These are phyloP conservation scores for Hyaloscypha variabilis DNA, from an alignment of 495 filamentous ascomycete species.

Conservation along the genomic window DNA sequence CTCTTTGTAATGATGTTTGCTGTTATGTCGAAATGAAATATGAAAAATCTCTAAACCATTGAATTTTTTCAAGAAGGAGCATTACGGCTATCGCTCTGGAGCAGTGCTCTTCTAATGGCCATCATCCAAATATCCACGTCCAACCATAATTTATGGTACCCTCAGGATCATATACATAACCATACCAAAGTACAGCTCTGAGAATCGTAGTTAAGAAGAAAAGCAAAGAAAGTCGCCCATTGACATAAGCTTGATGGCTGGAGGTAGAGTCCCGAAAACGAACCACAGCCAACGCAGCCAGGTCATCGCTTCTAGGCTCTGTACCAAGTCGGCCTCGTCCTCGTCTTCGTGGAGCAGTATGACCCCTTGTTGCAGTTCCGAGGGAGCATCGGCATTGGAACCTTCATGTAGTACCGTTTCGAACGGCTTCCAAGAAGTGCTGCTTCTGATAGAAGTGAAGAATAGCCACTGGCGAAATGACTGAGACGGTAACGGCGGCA, in stretches of 20 bases:
- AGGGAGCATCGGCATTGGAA: neutral
- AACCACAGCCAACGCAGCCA: constrained; percentile 15
- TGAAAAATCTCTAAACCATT: too few species aligned
- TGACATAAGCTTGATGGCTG: constrained; percentile 16
- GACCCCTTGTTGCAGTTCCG: neutral
- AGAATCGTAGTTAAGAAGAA: constrained; percentile 1
- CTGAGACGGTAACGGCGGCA: neutral
- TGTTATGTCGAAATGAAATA: neutral
- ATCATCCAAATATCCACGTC: constrained; percentile 14
- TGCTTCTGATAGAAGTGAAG: neutral
- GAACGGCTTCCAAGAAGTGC: neutral
- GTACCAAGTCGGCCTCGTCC: neutral
- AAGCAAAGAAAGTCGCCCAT: constrained; percentile 1
- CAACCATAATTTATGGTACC: constrained; percentile 1
- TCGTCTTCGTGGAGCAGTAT: neutral
- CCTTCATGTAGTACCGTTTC: neutral
- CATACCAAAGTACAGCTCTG: neutral
- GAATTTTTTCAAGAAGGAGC: too few species aligned
- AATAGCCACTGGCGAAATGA: neutral
- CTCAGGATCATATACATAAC: constrained; percentile 1
- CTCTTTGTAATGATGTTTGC: neutral
- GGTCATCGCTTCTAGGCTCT: neutral
- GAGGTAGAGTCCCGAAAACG: constrained; percentile 8
- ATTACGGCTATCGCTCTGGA: too few species aligned
- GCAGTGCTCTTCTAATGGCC: too few species aligned